Evolutionary conservation across 176 grass and related monocot genomes (phyloP).

Genomic region (Rhipidocladum racemiflorum): DNA sequence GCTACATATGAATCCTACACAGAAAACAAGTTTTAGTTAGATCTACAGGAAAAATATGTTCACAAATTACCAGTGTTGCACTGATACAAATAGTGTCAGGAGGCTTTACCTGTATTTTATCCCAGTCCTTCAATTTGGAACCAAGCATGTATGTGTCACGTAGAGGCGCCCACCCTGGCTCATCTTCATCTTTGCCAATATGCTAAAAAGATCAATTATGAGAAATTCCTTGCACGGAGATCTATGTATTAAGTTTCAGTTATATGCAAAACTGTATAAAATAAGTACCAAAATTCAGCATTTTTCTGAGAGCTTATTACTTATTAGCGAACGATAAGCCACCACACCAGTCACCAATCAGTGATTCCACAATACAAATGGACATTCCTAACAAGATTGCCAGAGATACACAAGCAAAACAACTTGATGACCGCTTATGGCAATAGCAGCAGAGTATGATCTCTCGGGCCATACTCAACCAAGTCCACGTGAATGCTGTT

Average conservation of each 20-base stretch:
- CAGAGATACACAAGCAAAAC: background rate
- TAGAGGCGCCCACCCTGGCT: slow-evolving; percentile 67
- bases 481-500: background rate
- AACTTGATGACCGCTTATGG: background rate
- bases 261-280: background rate
- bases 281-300: background rate
- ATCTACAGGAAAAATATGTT: background rate
- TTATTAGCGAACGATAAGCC: background rate
- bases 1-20: slow-evolving; percentile 40
- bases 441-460: background rate
- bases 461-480: background rate
- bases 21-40: slow-evolving; percentile 3
- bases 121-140: slow-evolving; percentile 84
- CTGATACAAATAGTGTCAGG: background rate
- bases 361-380: background rate
- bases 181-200: slow-evolving; percentile 51
- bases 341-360: background rate
- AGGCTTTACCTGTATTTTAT: slow-evolving; percentile 58
- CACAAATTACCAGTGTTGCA: background rate
- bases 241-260: background rate
- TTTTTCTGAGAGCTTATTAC: background rate
- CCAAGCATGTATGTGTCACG: slow-evolving; percentile 74
- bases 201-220: slow-evolving; percentile 31
- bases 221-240: background rate
- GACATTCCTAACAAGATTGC: background rate